Evolutionary conservation across 139 green algal species (phyloP), one percentile per base, ranked within the genome.

Genomic region (Coccomyxa sp.): DNA sequence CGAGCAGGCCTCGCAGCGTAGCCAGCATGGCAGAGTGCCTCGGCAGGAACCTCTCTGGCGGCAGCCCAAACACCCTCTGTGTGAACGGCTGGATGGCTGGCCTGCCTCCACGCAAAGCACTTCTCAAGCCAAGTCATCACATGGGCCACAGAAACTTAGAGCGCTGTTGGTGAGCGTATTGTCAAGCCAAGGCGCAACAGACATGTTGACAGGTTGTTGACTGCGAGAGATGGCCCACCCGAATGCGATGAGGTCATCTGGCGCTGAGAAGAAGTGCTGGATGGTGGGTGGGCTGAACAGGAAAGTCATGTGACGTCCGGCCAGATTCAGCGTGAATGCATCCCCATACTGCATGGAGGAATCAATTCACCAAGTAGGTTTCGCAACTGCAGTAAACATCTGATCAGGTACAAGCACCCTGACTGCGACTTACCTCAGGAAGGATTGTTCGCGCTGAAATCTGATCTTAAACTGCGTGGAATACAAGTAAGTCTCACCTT

Each of bases 61-160:
- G 89, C 67, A 93, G 78, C 21, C 91, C 90, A 76, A 96, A 96
- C 3, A 95, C 90, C 1, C 93, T 86, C 81, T 92, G 79, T 0
- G 92, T 96, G 85, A 94, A 96, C 80, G 91, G 91, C 85, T 93
- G 85, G 17, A 93, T 88, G 13, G 91, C 91, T 18, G 89, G 91
- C 85, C 91, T 91, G 87, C 45, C 11, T 63, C 32, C 60, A 67
- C 51, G 17, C 9, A 31, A 75, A 30, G 27, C 32, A 58, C 15
- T 31, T 58, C 21, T 45, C 30, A 18, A 68, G 51, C 15, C 58
- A 60, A 30, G 57, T 10, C 57, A 0, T 67, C 10, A 79, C 10
- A 21, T 71, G 18, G 9, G 63, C 63, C 63, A 14, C n/a, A 9
- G 63, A 21, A 71, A 51, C 3, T 71, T 9, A 9, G 1, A 71